Base-by-base conservation (phyloP, 768 basidiomycete genomes). In the Agaricus sinodeliciosus region DNA sequence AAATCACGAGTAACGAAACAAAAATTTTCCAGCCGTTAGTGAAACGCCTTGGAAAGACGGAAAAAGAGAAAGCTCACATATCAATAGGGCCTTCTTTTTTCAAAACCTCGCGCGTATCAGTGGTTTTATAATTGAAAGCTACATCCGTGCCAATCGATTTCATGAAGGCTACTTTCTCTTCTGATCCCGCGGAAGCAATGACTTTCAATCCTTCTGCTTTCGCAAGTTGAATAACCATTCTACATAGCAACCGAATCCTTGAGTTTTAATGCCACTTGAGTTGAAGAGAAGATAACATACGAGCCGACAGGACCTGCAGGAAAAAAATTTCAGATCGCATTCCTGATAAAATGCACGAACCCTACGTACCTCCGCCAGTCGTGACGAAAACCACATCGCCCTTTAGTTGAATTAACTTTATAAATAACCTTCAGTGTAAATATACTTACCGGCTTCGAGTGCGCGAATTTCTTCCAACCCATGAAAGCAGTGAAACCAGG, bases 61-160 rank as follows among this genome's bases (percentile, higher is more conserved):
- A 52, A n/a, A 2, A 35, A n/a, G 13, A 16, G 12, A n/a, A 7
- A 28, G 59, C 71, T 26, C 55, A 74, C 72, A 76, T 65, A 49
- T 78, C 69, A 31, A 78, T 66, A 8, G 73, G 73, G 0, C 84
- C 84, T 57, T 87, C 74, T 53, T 72, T 73, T 55, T 62, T 61
- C 36, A 90, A 66, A 2, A 84, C 69, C 9, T 82, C 77, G 0
- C 59, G 59, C 0, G 78, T 80, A 43, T 69, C 68, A 0, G 70
- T 69, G 0, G 75, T 86, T 72, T 90, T 85, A 68, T 85, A 88
- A 64, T 89, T 87, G 70, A 87, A 87, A 0, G 74, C 80, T 5
- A 84, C 75, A 58, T 90, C 85, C 0, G 80, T 79, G 0, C 85
- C 87, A n/a, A 85, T 58, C 2, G 74, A 72, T 45, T 73, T 74